A percentile compares a stretch with the other conserved stretches of the same genome.
These are phyloP conservation scores for Adansonia grandidieri DNA, from an alignment of 441 rosid species.

Conservation along the genomic window DNA sequence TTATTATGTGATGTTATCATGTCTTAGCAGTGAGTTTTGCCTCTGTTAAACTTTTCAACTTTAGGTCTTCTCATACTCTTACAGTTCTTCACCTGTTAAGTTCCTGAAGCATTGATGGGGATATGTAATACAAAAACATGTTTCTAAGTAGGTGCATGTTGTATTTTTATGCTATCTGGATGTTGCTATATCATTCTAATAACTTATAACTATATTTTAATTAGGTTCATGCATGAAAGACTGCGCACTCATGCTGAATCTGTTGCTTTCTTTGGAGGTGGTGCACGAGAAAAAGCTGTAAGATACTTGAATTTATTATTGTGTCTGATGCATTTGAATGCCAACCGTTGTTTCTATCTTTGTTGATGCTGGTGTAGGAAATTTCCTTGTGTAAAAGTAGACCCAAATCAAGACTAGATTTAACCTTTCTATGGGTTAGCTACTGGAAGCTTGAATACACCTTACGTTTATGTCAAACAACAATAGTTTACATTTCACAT, in stretches of 20 bases:
- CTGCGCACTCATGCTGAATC: slow-evolving; percentile 97
- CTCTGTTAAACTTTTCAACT: no score
- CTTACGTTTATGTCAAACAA: background rate
- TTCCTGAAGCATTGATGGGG: background rate
- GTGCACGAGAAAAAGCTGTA: slow-evolving; percentile 97
- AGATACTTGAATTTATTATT: slow-evolving; percentile 41
- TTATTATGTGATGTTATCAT: no score
- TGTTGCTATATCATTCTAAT: no score
- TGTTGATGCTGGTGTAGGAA: slow-evolving; percentile 5
- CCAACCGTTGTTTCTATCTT: slow-evolving; percentile 20
- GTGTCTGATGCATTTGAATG: slow-evolving; percentile 5
- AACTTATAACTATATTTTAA: no score
- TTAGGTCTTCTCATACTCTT: background rate
- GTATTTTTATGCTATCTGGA: no score
- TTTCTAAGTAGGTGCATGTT: no score
- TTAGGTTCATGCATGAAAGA: slow-evolving; percentile 99
- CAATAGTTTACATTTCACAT: background rate
- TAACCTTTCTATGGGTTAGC: background rate
- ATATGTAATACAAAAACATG: no score
- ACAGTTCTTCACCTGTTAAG: slow-evolving; percentile 4
- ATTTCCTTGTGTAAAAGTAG: background rate
- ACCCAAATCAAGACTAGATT: background rate
- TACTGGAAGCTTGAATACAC: background rate
- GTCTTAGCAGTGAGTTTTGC: no score
- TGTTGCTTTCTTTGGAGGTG: slow-evolving; percentile 99